Evolutionary conservation across 371 early-diverging fungal species (phyloP).

Genomic region (Mortierella sp.): DNA sequence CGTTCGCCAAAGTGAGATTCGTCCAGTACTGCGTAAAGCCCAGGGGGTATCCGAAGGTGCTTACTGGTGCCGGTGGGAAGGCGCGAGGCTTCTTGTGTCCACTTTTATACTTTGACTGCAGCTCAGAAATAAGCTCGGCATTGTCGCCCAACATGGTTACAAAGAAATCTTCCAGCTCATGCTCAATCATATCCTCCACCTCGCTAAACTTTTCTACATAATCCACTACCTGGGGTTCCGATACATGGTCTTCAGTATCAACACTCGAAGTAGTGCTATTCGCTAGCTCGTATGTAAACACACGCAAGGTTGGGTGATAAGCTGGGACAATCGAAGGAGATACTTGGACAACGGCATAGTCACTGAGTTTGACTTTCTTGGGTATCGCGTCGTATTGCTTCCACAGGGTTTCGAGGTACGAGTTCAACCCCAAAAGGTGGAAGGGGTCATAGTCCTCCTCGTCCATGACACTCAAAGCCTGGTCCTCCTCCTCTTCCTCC

Average conservation of each 20-base stretch:
- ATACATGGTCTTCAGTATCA: neutral
- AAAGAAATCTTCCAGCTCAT: conserved; percentile 13
- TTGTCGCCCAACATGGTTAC: neutral
- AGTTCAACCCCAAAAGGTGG: conserved; percentile 24
- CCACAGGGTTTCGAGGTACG: conserved; percentile 46
- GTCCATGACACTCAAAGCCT: neutral
- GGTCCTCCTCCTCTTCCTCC: conserved; percentile 9
- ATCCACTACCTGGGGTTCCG: neutral
- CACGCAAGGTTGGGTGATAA: conserved; percentile 78
- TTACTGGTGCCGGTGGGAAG: conserved; percentile 7
- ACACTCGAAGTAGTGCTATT: neutral
- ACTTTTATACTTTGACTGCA: conserved; percentile 16
- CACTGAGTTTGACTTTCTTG: conserved; percentile 23
- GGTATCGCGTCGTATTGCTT: conserved; percentile 48
- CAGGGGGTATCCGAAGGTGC: conserved; percentile 60
- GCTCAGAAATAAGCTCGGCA: neutral
- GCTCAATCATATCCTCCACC: conserved; percentile 15
- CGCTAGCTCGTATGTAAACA: conserved; percentile 49
- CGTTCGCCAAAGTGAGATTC: conserved; percentile 59
- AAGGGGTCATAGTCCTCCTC: conserved; percentile 24
- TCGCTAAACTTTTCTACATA: neutral
- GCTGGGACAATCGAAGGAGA: conserved; percentile 81
- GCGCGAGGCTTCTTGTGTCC: conserved; percentile 14
- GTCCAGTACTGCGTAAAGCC: conserved; percentile 72
- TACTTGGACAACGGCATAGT: conserved; percentile 67